Base-by-base conservation (phyloP, 306 rosid genomes). In the Corylus avellana region DNA sequence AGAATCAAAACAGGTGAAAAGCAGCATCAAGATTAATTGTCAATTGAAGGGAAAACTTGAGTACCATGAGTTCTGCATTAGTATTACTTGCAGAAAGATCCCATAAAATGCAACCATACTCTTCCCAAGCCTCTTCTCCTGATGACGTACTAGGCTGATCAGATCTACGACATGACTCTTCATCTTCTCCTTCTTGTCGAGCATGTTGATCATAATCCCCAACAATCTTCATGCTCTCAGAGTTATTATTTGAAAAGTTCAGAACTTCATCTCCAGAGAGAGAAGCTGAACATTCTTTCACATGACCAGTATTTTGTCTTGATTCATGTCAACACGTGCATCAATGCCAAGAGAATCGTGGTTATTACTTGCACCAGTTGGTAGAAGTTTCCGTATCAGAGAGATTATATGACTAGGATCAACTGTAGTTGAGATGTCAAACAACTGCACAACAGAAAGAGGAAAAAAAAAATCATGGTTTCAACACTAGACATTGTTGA, bases 11-110 rank as follows among this genome's bases (percentile, higher is more conserved):
- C 25, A 22, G 53, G 25, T 0, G 0, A 72, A 58, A 16, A 55
- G 68, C n/a, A 77, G 58, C 63, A 32, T 18, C 25, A 72, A 70
- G 74, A 82, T 62, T 32, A 12, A n/a, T 32, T 6, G 27, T 32
- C 11, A 44, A 47, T n/a, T n/a, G 9, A 77, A 50, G 53, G 27
- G 74, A 3, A 35, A 84, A 13, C 39, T 47, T 56, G 68, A 68
- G 12, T 88, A 94, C 98, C 98, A 92, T 92, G 74, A 94, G 85
- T 83, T 94, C 97, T 12, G 98, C 97, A 77, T 92, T 97, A 55
- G 87, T 87, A 87, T 79, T 92, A 83, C 84, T 85, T 1, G 98
- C 91, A 82, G 97, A 90, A 73, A 92, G 85, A 88, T 91, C 98
- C 98, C 98, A 94, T 83, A 94, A 85, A 83, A 92, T 13, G 66